A percentile compares a stretch with the other conserved stretches of the same genome.
Evolutionary conservation across 306 rosid genomes (phyloP).

Genomic region (Citrullus amarus): DNA sequence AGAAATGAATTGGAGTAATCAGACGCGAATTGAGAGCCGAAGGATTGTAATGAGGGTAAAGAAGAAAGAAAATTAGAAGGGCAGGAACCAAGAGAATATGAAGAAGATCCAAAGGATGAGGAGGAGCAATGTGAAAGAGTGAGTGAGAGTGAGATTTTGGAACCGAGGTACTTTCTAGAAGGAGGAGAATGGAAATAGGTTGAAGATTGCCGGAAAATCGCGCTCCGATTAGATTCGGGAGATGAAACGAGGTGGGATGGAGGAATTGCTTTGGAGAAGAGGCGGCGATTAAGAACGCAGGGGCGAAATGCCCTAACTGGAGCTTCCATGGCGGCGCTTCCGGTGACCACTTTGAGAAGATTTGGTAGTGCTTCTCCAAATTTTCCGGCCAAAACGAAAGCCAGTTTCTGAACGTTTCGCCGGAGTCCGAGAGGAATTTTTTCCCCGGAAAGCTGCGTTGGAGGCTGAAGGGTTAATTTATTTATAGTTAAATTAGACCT

Average conservation of each 20-base stretch:
- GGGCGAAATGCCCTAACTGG: slow-evolving; percentile 25
- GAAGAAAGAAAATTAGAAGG: slow-evolving; percentile 32
- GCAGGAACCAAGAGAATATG: slow-evolving; percentile 3
- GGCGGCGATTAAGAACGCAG: slow-evolving; percentile 27
- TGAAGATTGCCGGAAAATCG: slow-evolving; percentile 7
- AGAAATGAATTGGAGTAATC: slow-evolving; percentile 13
- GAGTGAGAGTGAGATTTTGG: not conserved
- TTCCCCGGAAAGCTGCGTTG: not conserved
- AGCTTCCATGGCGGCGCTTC: slow-evolving; percentile 41
- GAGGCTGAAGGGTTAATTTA: not conserved
- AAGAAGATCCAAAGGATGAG: slow-evolving; percentile 12
- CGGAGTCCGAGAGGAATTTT: not conserved
- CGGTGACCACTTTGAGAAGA: not conserved
- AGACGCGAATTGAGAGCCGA: slow-evolving; percentile 9
- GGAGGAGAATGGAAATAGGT: not conserved
- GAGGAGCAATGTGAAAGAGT: slow-evolving; percentile 22
- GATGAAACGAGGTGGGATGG: not conserved
- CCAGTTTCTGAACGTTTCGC: not conserved
- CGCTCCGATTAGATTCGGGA: not conserved
- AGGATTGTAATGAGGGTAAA: slow-evolving; percentile 23
- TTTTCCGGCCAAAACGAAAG: not conserved
- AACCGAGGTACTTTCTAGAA: not conserved
- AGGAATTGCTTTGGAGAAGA: slow-evolving; percentile 22
- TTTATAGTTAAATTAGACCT: too few relatives aligned
- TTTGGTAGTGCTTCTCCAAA: not conserved